Conservation (phyloP, 176 grass and related monocot genomes). For the Eleusine coracana region DNA sequence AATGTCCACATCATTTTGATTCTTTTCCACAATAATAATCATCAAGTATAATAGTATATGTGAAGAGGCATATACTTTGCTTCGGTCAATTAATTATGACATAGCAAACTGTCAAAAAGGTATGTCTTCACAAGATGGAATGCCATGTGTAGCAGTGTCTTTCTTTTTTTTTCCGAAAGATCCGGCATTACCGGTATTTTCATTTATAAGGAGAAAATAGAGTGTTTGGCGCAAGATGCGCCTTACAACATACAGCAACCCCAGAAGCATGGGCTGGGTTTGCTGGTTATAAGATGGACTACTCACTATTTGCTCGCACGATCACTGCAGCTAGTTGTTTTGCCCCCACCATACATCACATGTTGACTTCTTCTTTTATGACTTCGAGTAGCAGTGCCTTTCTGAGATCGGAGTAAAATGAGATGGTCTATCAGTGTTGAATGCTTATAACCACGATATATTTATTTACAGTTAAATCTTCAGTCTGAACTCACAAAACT, state of each 20-base stretch:
- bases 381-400: background rate
- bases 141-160: background rate
- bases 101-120: background rate
- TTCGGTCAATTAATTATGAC: background rate
- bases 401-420: background rate
- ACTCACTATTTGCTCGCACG: too few relatives aligned
- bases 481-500: background rate
- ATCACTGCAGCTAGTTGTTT: too few relatives aligned
- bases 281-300: too few relatives aligned
- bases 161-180: too few relatives aligned
- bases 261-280: too few relatives aligned
- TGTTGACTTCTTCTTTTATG: too few relatives aligned
- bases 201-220: too few relatives aligned
- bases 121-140: background rate
- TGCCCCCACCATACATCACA: too few relatives aligned
- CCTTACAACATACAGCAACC: too few relatives aligned
- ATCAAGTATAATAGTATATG: background rate
- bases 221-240: too few relatives aligned
- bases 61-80: background rate
- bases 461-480: too few relatives aligned
- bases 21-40: background rate
- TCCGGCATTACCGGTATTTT: too few relatives aligned
- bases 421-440: background rate
- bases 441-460: background rate
- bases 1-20: conserved; percentile 7